Conservation (phyloP, 2,329 filamentous ascomycete species). For the Claviceps monticola region DNA sequence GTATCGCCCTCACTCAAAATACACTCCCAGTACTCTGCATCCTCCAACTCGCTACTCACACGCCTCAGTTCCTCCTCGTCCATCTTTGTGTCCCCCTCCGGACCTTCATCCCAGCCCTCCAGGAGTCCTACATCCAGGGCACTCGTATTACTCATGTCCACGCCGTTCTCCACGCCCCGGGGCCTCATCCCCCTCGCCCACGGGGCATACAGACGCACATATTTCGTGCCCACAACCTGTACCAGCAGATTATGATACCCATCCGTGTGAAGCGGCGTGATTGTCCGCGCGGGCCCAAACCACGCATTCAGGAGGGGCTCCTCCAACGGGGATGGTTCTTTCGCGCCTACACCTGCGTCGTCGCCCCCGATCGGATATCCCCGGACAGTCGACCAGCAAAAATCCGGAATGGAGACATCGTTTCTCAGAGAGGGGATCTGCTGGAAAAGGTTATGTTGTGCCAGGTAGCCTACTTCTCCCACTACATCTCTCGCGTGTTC, state of each 20-base stretch:
- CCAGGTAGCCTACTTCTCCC: constrained; percentile 55
- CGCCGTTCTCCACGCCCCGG: constrained; percentile 47
- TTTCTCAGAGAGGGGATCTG: constrained; percentile 65
- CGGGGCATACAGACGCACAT: constrained; percentile 77
- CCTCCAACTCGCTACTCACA: constrained; percentile 34
- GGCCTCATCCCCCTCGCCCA: constrained; percentile 47
- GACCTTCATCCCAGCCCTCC: constrained; percentile 41
- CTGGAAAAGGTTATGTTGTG: constrained; percentile 75
- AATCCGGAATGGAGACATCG: constrained; percentile 73
- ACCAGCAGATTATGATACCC: constrained; percentile 86
- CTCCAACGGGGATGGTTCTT: constrained; percentile 22
- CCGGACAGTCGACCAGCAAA: constrained; percentile 62
- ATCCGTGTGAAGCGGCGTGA: constrained; percentile 87
- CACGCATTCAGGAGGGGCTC: constrained; percentile 74
- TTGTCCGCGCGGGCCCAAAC: constrained; percentile 79
- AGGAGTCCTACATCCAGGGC: constrained; percentile 59
- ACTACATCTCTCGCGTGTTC: constrained; percentile 12
- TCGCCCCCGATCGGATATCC: constrained; percentile 25
- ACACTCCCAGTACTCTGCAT: constrained; percentile 58
- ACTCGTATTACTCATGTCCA: constrained; percentile 91
- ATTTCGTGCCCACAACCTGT: constrained; percentile 83
- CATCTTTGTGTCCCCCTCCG: not conserved
- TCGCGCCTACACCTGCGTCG: not conserved
- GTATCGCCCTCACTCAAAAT: constrained; percentile 71
- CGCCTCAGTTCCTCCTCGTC: constrained; percentile 15